Evolutionary conservation across 768 basidiomycete species (phyloP).

Genomic region (Suillus placidus): DNA sequence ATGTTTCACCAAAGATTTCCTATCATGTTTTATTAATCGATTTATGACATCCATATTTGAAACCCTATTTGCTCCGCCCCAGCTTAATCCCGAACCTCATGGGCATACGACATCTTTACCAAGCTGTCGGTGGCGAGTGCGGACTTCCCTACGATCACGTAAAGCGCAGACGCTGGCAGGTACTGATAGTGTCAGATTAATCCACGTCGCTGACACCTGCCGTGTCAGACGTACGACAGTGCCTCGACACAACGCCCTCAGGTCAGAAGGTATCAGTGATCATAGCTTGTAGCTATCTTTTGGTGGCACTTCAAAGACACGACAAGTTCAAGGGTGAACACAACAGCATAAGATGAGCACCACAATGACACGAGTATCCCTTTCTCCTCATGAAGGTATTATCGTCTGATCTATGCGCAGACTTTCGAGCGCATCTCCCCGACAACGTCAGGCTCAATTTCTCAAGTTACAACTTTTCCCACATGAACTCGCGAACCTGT

Average conservation of each 20-base stretch:
- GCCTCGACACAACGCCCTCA: not conserved
- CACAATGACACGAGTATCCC: constrained; percentile 20
- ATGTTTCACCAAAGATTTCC: too few species aligned
- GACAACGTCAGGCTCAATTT: constrained; percentile 69
- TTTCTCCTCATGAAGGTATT: not conserved
- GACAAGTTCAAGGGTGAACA: constrained; percentile 57
- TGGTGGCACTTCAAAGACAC: not conserved
- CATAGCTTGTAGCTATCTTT: not conserved
- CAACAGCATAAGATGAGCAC: constrained; percentile 78
- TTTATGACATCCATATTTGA: too few species aligned
- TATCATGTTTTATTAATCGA: too few species aligned
- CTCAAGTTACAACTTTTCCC: constrained; percentile 79
- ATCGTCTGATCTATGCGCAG: constrained; percentile 4
- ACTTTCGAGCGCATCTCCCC: constrained; percentile 44
- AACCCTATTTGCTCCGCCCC: not conserved
- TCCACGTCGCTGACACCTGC: not conserved
- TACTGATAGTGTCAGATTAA: too few species aligned
- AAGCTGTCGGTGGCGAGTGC: too few species aligned
- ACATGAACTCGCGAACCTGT: constrained; percentile 84
- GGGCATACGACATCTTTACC: too few species aligned
- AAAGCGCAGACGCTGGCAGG: not conserved
- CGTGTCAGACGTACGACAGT: not conserved
- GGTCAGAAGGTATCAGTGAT: not conserved
- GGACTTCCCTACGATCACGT: not conserved
- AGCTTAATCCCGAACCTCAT: not conserved